Conservation (phyloP, 495 filamentous ascomycete species). For the Venustampulla echinocandica region DNA sequence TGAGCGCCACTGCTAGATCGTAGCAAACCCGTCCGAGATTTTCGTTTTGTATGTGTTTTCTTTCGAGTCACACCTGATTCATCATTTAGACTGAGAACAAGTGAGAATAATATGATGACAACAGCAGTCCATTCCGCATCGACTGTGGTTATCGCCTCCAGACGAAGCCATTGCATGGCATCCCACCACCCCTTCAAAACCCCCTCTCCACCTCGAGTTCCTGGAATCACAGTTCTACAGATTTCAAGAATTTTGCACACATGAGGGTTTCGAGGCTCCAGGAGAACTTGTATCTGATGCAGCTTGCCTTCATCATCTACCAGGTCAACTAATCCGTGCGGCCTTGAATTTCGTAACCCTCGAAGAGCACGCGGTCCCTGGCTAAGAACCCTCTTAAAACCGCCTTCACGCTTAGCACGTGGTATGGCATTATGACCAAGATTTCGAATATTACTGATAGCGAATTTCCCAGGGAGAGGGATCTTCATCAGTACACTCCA, state of each 20-base stretch:
- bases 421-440: conserved; percentile 18
- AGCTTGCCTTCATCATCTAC: conserved; percentile 49
- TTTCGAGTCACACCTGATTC: conserved; percentile 22
- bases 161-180: conserved; percentile 57
- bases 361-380: conserved; percentile 36
- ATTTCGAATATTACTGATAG: conserved; percentile 20
- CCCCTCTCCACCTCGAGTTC: conserved; percentile 51
- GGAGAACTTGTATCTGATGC: conserved; percentile 57
- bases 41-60: conserved; percentile 12
- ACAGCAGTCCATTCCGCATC: conserved; percentile 74
- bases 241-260: conserved; percentile 50
- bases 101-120: conserved; percentile 59
- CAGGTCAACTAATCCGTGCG: conserved; percentile 54
- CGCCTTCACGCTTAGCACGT: conserved; percentile 34
- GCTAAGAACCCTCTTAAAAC: conserved; percentile 44
- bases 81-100: conserved; percentile 33
- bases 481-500: conserved; percentile 59
- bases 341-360: conserved; percentile 37
- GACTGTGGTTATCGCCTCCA: conserved; percentile 36
- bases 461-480: conserved; percentile 28
- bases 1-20: conserved; percentile 50
- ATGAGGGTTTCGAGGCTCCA: conserved; percentile 54
- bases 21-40: conserved; percentile 35
- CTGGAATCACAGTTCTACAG: conserved; percentile 53
- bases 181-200: conserved; percentile 69